Evolutionary conservation across 2,329 filamentous ascomycete species (phyloP).

Genomic region (Cercospora sojina): DNA sequence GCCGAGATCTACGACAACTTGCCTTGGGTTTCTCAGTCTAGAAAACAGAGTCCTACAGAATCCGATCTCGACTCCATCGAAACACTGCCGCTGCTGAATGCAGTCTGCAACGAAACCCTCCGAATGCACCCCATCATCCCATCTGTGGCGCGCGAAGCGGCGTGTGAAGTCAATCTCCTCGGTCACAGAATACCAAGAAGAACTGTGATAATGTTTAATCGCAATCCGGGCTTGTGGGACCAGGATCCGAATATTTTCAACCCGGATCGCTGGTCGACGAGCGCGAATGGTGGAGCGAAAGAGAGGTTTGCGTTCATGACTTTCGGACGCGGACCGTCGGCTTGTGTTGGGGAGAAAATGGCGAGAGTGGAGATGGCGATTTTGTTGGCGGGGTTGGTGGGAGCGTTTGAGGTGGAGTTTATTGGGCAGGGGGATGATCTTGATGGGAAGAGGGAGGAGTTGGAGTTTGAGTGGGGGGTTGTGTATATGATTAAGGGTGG

Average conservation of each 20-base stretch:
- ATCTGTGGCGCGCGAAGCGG: not conserved
- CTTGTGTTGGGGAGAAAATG: not conserved
- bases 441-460: not conserved
- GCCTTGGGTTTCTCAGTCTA: not conserved
- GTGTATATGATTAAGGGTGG: slow-evolving; percentile 1
- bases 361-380: not conserved
- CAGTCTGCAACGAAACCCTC: not conserved
- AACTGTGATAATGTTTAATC: not conserved
- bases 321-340: not conserved
- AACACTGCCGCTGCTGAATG: not conserved
- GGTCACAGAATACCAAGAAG: not conserved
- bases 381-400: not conserved
- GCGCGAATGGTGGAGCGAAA: not conserved
- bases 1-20: not conserved
- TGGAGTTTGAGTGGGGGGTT: slow-evolving; percentile 2
- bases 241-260: not conserved
- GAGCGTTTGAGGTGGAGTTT: not conserved
- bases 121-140: not conserved
- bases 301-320: not conserved
- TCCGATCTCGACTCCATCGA: not conserved
- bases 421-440: not conserved
- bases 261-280: not conserved
- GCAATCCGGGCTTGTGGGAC: not conserved
- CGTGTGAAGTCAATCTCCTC: not conserved
- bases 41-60: not conserved